Evolutionary conservation across 331 rosid species (phyloP), one percentile per base, ranked within the genome.

Genomic region (Telfairia occidentalis): DNA sequence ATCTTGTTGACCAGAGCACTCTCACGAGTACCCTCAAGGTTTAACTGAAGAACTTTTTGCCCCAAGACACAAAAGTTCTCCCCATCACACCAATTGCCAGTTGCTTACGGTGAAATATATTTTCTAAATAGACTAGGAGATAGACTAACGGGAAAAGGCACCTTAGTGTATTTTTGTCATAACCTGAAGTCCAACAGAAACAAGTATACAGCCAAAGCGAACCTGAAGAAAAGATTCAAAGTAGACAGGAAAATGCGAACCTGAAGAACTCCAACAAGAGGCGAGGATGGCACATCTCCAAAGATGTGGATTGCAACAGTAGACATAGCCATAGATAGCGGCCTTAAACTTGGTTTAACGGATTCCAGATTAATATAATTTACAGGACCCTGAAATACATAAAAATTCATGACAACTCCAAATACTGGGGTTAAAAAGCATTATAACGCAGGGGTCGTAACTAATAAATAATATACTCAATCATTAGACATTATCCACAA

Each of bases 241-340:
- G 73, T 13, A 29, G 28, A 42, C 60, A 72, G 42, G 7, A 42
- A 54, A 72, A 54, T 65, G 78, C 76, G 79, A 55, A 92, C 97
- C 96, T 86, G 85, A 76, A 93, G 87, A 85, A 90, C 77, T 82
- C 98, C 98, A 78, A 90, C 89, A 70, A 93, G 98, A 55, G 98
- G 98, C 4, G 98, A 82, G 64, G 98, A 93, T 32, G 97, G 98
- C 21, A 93, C 97, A 77, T 93, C 97, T 66, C 97, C 98, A 12
- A 90, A 86, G 77, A 93, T 24, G 83, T 93, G 98, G 80, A 89
- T 90, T 28, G 94, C 81, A 66, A 93, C 94, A 1, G 92, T 88
- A 65, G 92, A 86, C 52, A 88, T 83, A 42, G 98, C 98, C 96
- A 93, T 93, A 4, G 98, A 83, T 55, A 93, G 75, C 2, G 98